These are phyloP conservation scores for Pterocarpus macrocarpus DNA, from an alignment of 306 rosid species.

Conservation along the genomic window DNA sequence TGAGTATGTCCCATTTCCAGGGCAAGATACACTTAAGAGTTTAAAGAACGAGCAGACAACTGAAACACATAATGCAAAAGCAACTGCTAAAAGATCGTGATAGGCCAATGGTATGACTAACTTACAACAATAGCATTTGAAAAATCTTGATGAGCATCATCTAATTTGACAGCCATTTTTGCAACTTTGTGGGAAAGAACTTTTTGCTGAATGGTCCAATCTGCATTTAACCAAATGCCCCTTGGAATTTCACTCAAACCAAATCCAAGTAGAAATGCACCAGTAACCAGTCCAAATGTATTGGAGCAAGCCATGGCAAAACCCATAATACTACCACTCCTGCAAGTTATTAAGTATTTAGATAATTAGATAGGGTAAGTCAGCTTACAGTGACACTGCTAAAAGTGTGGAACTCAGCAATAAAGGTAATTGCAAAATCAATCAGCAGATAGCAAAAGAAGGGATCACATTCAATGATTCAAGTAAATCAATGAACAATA, in stretches of 20 bases:
- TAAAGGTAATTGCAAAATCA: background rate
- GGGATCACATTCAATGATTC: slow-evolving; percentile 11
- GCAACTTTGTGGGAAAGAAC: slow-evolving; percentile 91
- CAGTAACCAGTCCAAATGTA: slow-evolving; percentile 97
- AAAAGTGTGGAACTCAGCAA: slow-evolving; percentile 5
- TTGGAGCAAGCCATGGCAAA: slow-evolving; percentile 98
- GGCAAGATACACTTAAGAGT: too few relatives aligned
- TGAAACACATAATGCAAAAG: background rate
- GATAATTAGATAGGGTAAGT: slow-evolving; percentile 5
- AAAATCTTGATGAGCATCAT: slow-evolving; percentile 90
- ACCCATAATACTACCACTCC: slow-evolving; percentile 78
- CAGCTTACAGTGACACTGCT: background rate
- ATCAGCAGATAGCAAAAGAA: background rate
- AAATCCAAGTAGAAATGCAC: slow-evolving; percentile 97
- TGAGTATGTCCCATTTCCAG: too few relatives aligned
- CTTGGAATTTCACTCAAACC: slow-evolving; percentile 97
- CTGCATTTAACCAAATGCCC: slow-evolving; percentile 83
- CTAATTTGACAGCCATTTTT: slow-evolving; percentile 94
- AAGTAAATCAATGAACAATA: slow-evolving; percentile 22
- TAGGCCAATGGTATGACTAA: slow-evolving; percentile 16
- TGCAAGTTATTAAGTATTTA: slow-evolving; percentile 41
- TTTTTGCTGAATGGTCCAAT: slow-evolving; percentile 83
- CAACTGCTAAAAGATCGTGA: background rate
- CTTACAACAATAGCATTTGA: slow-evolving; percentile 94
- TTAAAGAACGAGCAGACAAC: too few relatives aligned